Base-by-base conservation (phyloP, 2,329 filamentous ascomycete genomes). In the Fusarium chlamydosporum region DNA sequence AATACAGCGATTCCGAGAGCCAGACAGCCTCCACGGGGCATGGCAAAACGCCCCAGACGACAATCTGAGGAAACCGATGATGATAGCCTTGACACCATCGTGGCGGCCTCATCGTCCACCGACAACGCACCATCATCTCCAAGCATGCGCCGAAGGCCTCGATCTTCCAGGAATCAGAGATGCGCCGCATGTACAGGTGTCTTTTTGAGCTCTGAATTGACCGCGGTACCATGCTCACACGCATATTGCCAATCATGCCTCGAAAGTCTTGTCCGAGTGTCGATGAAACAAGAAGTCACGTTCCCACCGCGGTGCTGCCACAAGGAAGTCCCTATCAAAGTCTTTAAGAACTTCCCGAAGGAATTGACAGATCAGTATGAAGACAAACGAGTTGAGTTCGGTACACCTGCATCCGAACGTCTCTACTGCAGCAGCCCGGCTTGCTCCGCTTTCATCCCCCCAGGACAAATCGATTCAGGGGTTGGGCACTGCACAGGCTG, bases 291-390 rank as follows among this genome's bases (percentile, higher is more conserved):
- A 57, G 84, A 88, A 54, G 77, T 80, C 0, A 71, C 85, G 0
- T 89, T 87, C 51, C 87, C 87, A 0, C 85, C 87, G 0, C 78
- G 81, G 3, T 89, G 87, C 73, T 88, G 86, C 67, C 48, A 72
- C 0, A 69, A 81, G 27, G 59, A 72, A 0, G 83, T 89, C 5
- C 71, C 80, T 0, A 51, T 84, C 2, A 73, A 74, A 0, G 35
- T 11, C 10, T 16, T 59, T 0, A 74, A 72, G 0, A 34, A 69
- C 3, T 79, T 83, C 53, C 68, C 77, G 0, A 16, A 69, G 0
- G 56, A 80, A 0, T 45, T 86, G 0, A 58, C 80, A 0, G 64
- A 73, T 0, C 47, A 75, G 11, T 87, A 83, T 56, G 69, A 77
- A 6, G 74, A 73, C 3, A 89, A 85, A 67, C 78, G 81, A 37